Evolutionary conservation across 2,329 filamentous ascomycete genomes (phyloP), one percentile per base, ranked within the genome.

Genomic region (Phialemoniopsis sp.): DNA sequence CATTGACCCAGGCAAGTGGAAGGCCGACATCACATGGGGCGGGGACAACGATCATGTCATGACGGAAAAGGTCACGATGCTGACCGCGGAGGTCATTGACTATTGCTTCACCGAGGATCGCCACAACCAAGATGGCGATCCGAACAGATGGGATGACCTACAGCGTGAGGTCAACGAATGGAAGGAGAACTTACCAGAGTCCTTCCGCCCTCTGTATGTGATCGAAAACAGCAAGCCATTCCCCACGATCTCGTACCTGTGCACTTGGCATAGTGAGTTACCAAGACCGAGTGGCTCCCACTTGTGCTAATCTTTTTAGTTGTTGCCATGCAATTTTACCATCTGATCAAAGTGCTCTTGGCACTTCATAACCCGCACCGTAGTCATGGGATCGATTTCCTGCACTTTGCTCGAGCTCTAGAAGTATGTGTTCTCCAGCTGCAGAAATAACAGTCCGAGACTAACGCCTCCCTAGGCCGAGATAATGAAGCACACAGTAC

Each of bases 321-420:
- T 12, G 19, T 37, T 29, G 35, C 26, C 35, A 37, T 37, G 35
- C 35, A 37, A 15, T 37, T 37, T 16, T 37, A 37, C n/a, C 35
- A 37, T 17, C 17, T 37, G 7, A 19, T 26, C 28, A 28, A 29
- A 8, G 35, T 37, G 9, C 35, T 37, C 5, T 17, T 37, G 19
- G 35, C 35, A 12, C 26, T 37, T 8, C 35, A 37, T n/a, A 30
- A 37, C 26, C 35, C 35, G 13, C 35, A 30, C 8, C 16, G 17
- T 13, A 29, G 26, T 8, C 26, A 29, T n/a, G 35, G 35, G 26
- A 37, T 37, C 26, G 30, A 14, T 13, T 16, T 37, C 14, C 26
- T 37, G 9, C 35, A 29, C 28, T 37, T 37, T 16, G 28, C 30
- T 14, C 35, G 35, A 13, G 19, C 29, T 13, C 29, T 37, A 14